A percentile compares a stretch with the other conserved stretches of the same genome.
phyloP scores from a whole-genome alignment of 2,329 filamentous ascomycete species.

The Cladosporium sp. region DNA sequence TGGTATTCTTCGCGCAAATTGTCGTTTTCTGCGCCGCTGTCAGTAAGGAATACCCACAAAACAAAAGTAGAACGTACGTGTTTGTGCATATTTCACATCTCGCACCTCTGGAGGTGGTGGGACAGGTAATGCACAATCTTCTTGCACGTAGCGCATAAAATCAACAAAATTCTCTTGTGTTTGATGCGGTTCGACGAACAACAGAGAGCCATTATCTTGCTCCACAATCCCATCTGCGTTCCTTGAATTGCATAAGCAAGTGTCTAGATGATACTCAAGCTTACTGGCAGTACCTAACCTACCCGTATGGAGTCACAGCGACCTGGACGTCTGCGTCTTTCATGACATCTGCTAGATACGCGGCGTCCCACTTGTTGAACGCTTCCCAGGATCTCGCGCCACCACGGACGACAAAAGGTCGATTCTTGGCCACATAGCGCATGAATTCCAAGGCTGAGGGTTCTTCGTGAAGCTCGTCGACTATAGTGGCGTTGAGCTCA shows the following conservation, averaged over 20 bases:
- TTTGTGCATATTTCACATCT: slow-evolving; percentile 70
- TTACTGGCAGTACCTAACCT: slow-evolving; percentile 40
- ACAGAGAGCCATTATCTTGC: slow-evolving; percentile 53
- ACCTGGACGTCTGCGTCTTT: slow-evolving; percentile 66
- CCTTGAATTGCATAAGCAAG: slow-evolving; percentile 44
- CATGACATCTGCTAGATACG: slow-evolving; percentile 61
- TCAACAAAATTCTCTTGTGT: slow-evolving; percentile 62
- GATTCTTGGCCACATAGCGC: slow-evolving; percentile 72
- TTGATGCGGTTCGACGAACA: slow-evolving; percentile 73
- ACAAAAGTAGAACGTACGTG: slow-evolving; percentile 54
- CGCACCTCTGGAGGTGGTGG: slow-evolving; percentile 2
- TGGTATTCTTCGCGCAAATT: slow-evolving; percentile 75
- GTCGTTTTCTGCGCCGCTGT: slow-evolving; percentile 65
- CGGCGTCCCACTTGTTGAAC: slow-evolving; percentile 61
- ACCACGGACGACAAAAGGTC: slow-evolving; percentile 70
- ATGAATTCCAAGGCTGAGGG: slow-evolving; percentile 79
- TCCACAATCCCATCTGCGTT: slow-evolving; percentile 64
- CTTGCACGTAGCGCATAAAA: slow-evolving; percentile 64
- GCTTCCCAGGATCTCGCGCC: slow-evolving; percentile 67
- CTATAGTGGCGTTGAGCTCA: slow-evolving; percentile 64
- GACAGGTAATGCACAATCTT: slow-evolving; percentile 39
- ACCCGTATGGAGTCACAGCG: slow-evolving; percentile 74
- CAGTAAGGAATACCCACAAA: neutral
- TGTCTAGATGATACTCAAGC: slow-evolving; percentile 4
- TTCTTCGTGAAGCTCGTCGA: slow-evolving; percentile 64